These are phyloP conservation scores for Plectosphaerella cucumerina DNA, from an alignment of 2,329 filamentous ascomycete genomes.

Conservation along the genomic window DNA sequence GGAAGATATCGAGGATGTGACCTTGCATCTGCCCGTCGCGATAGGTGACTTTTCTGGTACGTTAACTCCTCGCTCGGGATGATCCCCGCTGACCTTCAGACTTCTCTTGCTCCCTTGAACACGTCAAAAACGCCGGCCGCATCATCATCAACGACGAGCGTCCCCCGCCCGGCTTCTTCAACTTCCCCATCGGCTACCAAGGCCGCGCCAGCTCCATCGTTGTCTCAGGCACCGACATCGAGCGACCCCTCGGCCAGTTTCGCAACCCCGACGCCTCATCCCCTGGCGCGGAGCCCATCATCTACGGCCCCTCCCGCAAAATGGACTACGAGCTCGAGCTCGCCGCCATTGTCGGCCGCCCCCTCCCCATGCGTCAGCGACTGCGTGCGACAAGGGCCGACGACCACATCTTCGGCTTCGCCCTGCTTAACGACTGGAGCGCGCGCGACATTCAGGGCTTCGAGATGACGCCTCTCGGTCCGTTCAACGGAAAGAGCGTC, in stretches of 20 bases:
- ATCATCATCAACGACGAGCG: conserved; percentile 31
- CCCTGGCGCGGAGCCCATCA: conserved; percentile 2
- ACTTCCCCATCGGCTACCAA: conserved; percentile 48
- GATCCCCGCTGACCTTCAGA: conserved; percentile 27
- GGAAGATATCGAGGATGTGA: conserved; percentile 12
- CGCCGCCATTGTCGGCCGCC: conserved; percentile 39
- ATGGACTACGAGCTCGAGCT: conserved; percentile 42
- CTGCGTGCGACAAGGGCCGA: conserved; percentile 43
- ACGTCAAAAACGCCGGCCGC: conserved; percentile 44
- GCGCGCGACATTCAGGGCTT: conserved; percentile 57
- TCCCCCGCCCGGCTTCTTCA: conserved; percentile 39
- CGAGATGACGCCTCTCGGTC: conserved; percentile 58
- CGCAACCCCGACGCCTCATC: conserved; percentile 14
- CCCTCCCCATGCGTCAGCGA: conserved; percentile 26
- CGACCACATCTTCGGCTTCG: conserved; percentile 59
- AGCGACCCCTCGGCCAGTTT: conserved; percentile 42
- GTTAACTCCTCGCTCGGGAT: background rate
- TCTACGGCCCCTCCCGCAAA: conserved; percentile 24
- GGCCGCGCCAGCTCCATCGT: conserved; percentile 51
- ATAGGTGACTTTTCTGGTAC: conserved; percentile 46
- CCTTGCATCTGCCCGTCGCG: conserved; percentile 49
- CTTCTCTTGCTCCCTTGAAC: conserved; percentile 50
- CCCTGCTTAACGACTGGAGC: conserved; percentile 60
- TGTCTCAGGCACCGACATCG: conserved; percentile 41
- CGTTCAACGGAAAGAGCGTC: conserved; percentile 58